Base-by-base conservation (phyloP, 768 basidiomycete genomes). In the Russula dissimulans region DNA sequence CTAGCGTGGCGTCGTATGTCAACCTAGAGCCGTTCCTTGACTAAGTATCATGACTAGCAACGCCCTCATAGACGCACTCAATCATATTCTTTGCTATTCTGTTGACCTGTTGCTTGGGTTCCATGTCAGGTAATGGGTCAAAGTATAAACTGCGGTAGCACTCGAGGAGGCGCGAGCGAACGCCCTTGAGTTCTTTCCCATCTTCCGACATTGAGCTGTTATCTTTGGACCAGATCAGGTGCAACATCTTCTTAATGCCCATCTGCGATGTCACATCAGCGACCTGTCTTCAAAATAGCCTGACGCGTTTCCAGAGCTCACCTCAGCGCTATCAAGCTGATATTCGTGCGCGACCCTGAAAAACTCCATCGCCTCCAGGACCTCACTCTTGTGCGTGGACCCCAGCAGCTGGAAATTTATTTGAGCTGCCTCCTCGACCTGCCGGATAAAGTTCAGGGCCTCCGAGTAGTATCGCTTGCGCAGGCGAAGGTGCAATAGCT, bases 61-160 rank as follows among this genome's bases (percentile, higher is more conserved):
- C 15, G 31, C 43, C 34, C 32, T 51, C 14, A 31, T 14, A 4
- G 36, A 73, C 85, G 36, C 57, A 97, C 97, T 97, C 91, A 49
- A 99, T 91, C 83, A 99, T 89, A 69, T 98, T 97, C 76, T 92
- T 95, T 6, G 95, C 83, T 45, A 99, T 97, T 14, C 94, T 78
- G 66, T 86, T 95, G 60, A 97, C 82, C 70, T 97, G 91, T 49
- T 85, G 85, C 72, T 94, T 93, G 0, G 89, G 80, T 11, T 86
- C 80, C 65, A 89, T 74, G 70, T 83, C 87, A 0, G 82, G 77
- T 2, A 91, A 67, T 3, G 87, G 81, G 57, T 97, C 92, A 67
- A 98, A 97, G 74, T 95, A 99, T 54, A 99, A 72, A 59, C 68
- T 82, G 39, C 84, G 81, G 69, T 98, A 99, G 67, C 86, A 89